These are phyloP conservation scores for Globisporangium uncinulatum DNA, from an alignment of 352 stramenopile species.

Conservation along the genomic window DNA sequence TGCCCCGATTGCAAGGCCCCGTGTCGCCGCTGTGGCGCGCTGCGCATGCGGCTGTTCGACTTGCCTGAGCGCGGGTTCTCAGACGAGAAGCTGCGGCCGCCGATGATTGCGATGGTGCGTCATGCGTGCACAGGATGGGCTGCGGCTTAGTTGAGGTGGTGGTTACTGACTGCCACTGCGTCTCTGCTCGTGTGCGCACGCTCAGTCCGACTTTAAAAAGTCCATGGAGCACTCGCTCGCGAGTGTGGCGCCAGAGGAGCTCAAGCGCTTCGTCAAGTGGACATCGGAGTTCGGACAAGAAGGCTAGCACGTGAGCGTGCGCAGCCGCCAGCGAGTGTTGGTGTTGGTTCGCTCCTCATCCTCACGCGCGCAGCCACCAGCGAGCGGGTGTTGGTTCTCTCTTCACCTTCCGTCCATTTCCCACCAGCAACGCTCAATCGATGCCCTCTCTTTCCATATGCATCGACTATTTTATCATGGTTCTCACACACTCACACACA, in stretches of 20 bases:
- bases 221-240: constrained; percentile 93
- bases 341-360: too few species aligned
- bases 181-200: neutral
- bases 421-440: neutral
- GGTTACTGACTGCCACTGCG: neutral
- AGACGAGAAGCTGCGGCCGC: constrained; percentile 79
- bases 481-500: neutral
- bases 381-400: too few species aligned
- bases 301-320: constrained; percentile 49
- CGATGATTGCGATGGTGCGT: constrained; percentile 83
- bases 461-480: neutral
- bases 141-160: too few species aligned
- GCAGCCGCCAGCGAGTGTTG: neutral
- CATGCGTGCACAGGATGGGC: neutral
- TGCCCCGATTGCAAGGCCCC: constrained; percentile 66
- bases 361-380: too few species aligned
- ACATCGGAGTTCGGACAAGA: constrained; percentile 99
- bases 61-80: constrained; percentile 74
- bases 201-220: constrained; percentile 93
- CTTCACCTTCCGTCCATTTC: neutral
- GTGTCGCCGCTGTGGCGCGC: constrained; percentile 61
- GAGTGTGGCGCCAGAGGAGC: constrained; percentile 95
- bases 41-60: constrained; percentile 86
- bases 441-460: neutral
- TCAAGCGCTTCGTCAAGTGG: constrained; percentile 98